These are phyloP conservation scores for Neurospora sp. DNA, from an alignment of 2,329 filamentous ascomycete genomes.

Conservation along the genomic window DNA sequence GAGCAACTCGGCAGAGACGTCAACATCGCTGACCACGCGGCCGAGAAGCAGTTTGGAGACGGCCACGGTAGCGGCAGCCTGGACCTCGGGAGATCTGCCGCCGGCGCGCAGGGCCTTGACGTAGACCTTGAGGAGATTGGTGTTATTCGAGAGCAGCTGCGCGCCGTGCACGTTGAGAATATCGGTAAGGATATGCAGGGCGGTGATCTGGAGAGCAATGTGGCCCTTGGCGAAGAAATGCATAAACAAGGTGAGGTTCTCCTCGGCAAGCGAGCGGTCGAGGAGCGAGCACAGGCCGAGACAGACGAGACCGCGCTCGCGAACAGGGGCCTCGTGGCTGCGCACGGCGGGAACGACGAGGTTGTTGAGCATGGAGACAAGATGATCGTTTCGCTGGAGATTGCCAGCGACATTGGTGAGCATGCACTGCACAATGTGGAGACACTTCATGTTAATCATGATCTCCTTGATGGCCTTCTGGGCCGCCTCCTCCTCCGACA, in stretches of 20 bases:
- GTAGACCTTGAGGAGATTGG: constrained; percentile 75
- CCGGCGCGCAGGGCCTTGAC: constrained; percentile 69
- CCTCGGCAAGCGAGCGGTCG: constrained; percentile 81
- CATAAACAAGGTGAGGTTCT: constrained; percentile 87
- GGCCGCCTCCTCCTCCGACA: constrained; percentile 56
- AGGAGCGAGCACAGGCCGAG: constrained; percentile 85
- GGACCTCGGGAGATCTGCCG: constrained; percentile 60
- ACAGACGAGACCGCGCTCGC: constrained; percentile 82
- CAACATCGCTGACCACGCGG: constrained; percentile 61
- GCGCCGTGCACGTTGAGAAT: constrained; percentile 84
- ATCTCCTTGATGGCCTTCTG: constrained; percentile 81
- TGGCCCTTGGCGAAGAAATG: constrained; percentile 95
- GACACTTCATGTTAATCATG: constrained; percentile 95
- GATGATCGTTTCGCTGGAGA: constrained; percentile 77
- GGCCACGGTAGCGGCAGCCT: constrained; percentile 70
- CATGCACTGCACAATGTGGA: constrained; percentile 97
- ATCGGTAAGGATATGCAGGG: constrained; percentile 85
- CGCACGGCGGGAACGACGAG: constrained; percentile 91
- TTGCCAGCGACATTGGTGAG: constrained; percentile 83
- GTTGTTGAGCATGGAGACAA: constrained; percentile 98
- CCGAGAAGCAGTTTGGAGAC: constrained; percentile 81
- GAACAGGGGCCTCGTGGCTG: constrained; percentile 83
- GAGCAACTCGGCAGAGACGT: constrained; percentile 63
- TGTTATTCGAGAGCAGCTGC: constrained; percentile 58
- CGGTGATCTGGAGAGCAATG: constrained; percentile 78